Base-by-base conservation (phyloP, 768 basidiomycete genomes). In the Kwoniella heveanensis region DNA sequence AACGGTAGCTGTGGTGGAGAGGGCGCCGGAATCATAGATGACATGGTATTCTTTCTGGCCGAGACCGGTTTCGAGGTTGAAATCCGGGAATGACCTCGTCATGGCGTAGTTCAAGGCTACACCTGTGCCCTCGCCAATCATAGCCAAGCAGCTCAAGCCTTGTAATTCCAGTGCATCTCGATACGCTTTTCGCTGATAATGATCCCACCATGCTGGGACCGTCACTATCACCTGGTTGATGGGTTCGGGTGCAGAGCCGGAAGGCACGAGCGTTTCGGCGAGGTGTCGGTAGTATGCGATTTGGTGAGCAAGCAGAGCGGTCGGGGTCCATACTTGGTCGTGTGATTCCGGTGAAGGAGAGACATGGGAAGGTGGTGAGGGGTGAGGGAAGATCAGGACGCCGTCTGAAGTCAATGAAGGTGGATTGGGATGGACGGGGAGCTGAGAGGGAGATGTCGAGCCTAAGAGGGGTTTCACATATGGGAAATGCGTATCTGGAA, bases 21-120 rank as follows among this genome's bases (percentile, higher is more conserved):
- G 88, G 5, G 95, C 91, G 47, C 96, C 96, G 0, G 92, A 91
- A 72, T 98, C 96, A 80, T 90, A 99, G 63, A 99, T 88, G 69
- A 99, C 80, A 77, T 98, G 94, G 62, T 76, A 73, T 54, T 81
- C 79, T 78, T 88, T 86, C 74, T 94, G 89, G 10, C 73, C 73
- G 26, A 59, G 60, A 0, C 73, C 69, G 13, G 67, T 70, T 19
- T 55, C 60, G 12, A 57, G 62, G 30, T 74, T 58, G 62, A 54
- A 74, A 1, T 81, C 82, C 0, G 88, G 82, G 83, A 98, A 98
- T 1, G 87, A 84, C 52, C 95, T 86, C 1, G 93, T 92, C 92
- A 98, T 96, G 47, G 96, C 96, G 75, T 91, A 99, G 82, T 99
- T 99, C 70, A 98, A 85, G 15, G 92, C 96, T n/a, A 94, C 89